Percentiles rank a stretch among this genome's conserved stretches.
These are phyloP conservation scores for Parasitella parasitica DNA, from an alignment of 371 early-diverging fungal genomes.

Conservation along the genomic window DNA sequence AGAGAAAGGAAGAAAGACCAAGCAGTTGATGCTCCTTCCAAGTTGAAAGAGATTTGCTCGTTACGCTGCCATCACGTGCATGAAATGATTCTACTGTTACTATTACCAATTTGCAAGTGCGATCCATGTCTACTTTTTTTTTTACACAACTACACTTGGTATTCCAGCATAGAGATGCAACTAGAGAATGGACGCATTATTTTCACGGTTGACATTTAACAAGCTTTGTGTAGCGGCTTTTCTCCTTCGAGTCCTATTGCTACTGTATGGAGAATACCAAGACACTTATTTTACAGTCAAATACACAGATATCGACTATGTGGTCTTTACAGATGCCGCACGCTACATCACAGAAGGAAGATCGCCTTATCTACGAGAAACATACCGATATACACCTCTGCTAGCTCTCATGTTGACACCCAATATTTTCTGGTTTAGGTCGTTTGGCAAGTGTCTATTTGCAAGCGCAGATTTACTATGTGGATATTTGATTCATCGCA, in stretches of 20 bases:
- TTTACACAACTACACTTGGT: too few species aligned
- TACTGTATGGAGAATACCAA: slow-evolving; percentile 83
- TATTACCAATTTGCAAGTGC: too few species aligned
- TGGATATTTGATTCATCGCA: slow-evolving; percentile 68
- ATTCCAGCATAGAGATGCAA: slow-evolving; percentile 4
- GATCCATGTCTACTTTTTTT: too few species aligned
- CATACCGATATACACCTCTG: slow-evolving; percentile 96
- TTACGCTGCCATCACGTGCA: background rate
- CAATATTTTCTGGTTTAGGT: slow-evolving; percentile 66
- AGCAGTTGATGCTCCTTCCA: too few species aligned
- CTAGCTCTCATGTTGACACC: slow-evolving; percentile 85
- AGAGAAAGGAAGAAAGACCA: background rate
- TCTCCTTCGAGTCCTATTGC: slow-evolving; percentile 63
- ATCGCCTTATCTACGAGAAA: slow-evolving; percentile 89
- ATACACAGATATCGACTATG: slow-evolving; percentile 97
- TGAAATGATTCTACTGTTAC: background rate
- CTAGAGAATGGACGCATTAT: background rate
- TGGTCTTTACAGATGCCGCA: slow-evolving; percentile 95
- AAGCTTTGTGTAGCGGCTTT: slow-evolving; percentile 39
- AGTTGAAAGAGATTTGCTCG: background rate
- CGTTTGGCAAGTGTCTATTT: slow-evolving; percentile 93
- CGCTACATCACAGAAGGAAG: slow-evolving; percentile 66
- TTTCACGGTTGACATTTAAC: slow-evolving; percentile 17
- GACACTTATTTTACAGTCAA: slow-evolving; percentile 84
- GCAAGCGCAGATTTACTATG: slow-evolving; percentile 74